Evolutionary conservation across 768 basidiomycete species (phyloP).

Genomic region (Xanthoconium purpureum): DNA sequence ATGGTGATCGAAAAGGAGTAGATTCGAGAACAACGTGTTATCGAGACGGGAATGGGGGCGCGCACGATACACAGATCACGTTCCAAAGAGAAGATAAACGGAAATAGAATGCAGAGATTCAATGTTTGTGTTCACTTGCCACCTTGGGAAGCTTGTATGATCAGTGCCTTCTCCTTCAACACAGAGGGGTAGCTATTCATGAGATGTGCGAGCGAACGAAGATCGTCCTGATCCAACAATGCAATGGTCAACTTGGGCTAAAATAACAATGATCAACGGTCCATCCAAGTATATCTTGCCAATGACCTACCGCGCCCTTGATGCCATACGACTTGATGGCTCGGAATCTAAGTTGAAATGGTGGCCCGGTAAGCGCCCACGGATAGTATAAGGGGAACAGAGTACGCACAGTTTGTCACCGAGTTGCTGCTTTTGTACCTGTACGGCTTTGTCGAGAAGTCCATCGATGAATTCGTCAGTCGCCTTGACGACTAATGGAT

Average conservation of each 20-base stretch:
- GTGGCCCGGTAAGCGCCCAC: slow-evolving; percentile 17
- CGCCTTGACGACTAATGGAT: slow-evolving; percentile 62
- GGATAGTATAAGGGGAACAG: slow-evolving; percentile 6
- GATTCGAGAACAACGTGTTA: not conserved
- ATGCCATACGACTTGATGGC: slow-evolving; percentile 75
- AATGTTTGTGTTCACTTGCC: slow-evolving; percentile 19
- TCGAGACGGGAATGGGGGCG: not conserved
- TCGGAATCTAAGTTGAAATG: slow-evolving; percentile 43
- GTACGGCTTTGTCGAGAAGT: slow-evolving; percentile 51
- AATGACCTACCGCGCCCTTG: slow-evolving; percentile 63
- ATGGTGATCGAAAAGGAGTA: slow-evolving; percentile 3
- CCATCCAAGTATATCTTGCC: not conserved
- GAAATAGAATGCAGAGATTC: not conserved
- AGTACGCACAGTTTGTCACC: slow-evolving; percentile 69
- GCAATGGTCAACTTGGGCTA: slow-evolving; percentile 84
- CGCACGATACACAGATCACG: not conserved
- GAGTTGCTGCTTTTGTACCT: slow-evolving; percentile 72
- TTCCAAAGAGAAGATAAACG: not conserved
- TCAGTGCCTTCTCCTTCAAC: slow-evolving; percentile 71
- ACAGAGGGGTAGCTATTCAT: slow-evolving; percentile 84
- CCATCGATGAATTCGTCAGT: slow-evolving; percentile 73
- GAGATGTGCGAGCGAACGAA: slow-evolving; percentile 77
- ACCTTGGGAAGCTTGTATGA: slow-evolving; percentile 26
- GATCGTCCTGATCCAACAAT: slow-evolving; percentile 81
- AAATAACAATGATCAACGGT: slow-evolving; percentile 4